These are phyloP conservation scores for Calcarisporium arbuscula DNA, from an alignment of 2,329 filamentous ascomycete species.

Conservation along the genomic window DNA sequence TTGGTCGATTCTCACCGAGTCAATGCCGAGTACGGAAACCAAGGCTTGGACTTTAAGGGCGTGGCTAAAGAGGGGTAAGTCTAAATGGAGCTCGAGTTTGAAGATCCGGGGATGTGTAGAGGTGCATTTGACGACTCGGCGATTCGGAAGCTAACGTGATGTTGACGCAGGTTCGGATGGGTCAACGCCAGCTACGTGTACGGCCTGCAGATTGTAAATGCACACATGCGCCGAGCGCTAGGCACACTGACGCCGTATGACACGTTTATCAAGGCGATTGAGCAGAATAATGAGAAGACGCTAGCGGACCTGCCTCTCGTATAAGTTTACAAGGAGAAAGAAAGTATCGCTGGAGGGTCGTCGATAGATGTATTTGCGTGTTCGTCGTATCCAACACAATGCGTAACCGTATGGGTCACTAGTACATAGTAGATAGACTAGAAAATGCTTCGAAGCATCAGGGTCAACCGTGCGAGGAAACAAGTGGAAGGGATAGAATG, in stretches of 20 bases:
- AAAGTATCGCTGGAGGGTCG: constrained; percentile 1
- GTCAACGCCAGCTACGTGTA: constrained; percentile 98
- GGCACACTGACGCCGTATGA: constrained; percentile 85
- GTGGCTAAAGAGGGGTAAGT: constrained; percentile 93
- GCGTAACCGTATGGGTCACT: too few species aligned
- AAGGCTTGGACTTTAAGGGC: constrained; percentile 90
- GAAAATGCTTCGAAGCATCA: too few species aligned
- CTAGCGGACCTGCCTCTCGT: constrained; percentile 41
- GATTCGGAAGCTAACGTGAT: constrained; percentile 19
- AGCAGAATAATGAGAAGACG: constrained; percentile 47
- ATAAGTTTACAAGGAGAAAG: too few species aligned
- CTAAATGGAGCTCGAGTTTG: background rate
- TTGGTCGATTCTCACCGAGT: constrained; percentile 88
- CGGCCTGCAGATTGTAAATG: constrained; percentile 79
- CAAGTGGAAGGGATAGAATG: too few species aligned
- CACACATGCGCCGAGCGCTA: constrained; percentile 82
- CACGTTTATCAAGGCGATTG: constrained; percentile 66
- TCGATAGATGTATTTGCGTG: too few species aligned
- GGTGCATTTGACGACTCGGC: background rate
- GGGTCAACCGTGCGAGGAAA: too few species aligned
- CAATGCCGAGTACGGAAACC: constrained; percentile 96
- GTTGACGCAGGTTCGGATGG: constrained; percentile 75
- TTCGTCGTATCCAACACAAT: too few species aligned
- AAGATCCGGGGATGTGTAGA: background rate
- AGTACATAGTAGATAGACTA: too few species aligned